Evolutionary conservation across 2,329 filamentous ascomycete genomes (phyloP).

Genomic region (Alternaria incomplexa): DNA sequence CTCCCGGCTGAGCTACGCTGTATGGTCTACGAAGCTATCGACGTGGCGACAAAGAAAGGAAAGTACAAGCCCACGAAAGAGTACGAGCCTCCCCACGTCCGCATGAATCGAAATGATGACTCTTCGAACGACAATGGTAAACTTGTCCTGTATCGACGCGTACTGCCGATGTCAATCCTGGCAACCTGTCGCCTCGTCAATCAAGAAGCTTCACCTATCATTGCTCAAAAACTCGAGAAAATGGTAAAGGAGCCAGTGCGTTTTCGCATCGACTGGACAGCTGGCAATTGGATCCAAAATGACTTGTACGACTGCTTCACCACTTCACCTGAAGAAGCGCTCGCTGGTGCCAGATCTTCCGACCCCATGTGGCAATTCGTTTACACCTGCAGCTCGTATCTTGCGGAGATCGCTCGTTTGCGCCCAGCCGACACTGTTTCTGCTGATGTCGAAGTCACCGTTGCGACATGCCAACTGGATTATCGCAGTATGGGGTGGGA

Average conservation of each 20-base stretch:
- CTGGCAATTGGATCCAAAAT: no score
- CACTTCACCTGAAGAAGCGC: no score
- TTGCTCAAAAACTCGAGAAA: background rate
- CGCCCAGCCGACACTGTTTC: no score
- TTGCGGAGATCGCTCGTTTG: no score
- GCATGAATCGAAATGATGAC: no score
- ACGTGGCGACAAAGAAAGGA: background rate
- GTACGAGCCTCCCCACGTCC: no score
- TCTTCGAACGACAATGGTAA: background rate
- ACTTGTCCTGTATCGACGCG: background rate
- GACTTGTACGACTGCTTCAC: rapidly evolving
- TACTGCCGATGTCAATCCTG: background rate
- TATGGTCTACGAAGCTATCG: background rate
- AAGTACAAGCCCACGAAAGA: rapidly evolving
- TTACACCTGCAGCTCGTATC: no score
- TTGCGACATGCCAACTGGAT: no score
- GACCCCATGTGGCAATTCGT: no score
- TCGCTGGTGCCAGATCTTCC: no score
- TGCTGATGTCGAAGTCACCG: no score
- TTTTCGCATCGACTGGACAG: background rate
- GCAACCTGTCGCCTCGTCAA: background rate
- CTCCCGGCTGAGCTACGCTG: background rate
- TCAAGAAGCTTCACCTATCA: background rate
- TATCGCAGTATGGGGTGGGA: no score
- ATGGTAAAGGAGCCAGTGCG: background rate